Evolutionary conservation across 495 filamentous ascomycete genomes (phyloP), one percentile per base, ranked within the genome.

Genomic region (Chaetomium cochliodes): DNA sequence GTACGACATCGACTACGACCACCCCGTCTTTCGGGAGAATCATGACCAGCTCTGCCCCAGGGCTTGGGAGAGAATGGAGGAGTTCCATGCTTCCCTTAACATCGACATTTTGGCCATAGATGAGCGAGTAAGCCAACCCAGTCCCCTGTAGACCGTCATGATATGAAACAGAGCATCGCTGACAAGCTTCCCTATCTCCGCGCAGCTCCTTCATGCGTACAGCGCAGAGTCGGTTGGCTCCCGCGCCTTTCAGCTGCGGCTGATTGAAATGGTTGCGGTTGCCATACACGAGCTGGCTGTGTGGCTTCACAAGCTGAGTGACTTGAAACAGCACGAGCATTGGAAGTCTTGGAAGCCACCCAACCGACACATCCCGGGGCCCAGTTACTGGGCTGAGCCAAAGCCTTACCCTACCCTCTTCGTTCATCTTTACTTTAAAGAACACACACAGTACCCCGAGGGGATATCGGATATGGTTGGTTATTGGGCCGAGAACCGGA

Each of bases 401-500:
- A 11, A 41, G 39, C 39, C 39, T 15, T 41, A 41, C 39, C 39
- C 13, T 2, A 41, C 39, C 39, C 13, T 41, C 2, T 41, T 41
- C 39, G 8, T 41, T 41, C 39, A 41, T 41, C 13, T 5, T 12
- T 2, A 11, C 2, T 41, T 41, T 12, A 11, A 2, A 41, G 39
- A 5, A 15, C 9, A 50, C 15, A 7, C 22, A 11, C 33, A 57
- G 28, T 57, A 41, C 20, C 54, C 54, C n/a, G 18, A 42, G 0
- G 54, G 54, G 15, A 7, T 57, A 4, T n/a, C 54, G 12, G 54
- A 57, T 18, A 25, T 39, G 18, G 54, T 57, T 16, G 54, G 54
- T 6, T 57, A 57, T 20, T 57, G 54, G 54, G 37, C 54, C 33
- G 54, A 57, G 16, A 37, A 39, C 18, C 54, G 54, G 6, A 57